phyloP scores from a whole-genome alignment of 2,329 filamentous ascomycete species.

The Aspergillus tamarii region DNA sequence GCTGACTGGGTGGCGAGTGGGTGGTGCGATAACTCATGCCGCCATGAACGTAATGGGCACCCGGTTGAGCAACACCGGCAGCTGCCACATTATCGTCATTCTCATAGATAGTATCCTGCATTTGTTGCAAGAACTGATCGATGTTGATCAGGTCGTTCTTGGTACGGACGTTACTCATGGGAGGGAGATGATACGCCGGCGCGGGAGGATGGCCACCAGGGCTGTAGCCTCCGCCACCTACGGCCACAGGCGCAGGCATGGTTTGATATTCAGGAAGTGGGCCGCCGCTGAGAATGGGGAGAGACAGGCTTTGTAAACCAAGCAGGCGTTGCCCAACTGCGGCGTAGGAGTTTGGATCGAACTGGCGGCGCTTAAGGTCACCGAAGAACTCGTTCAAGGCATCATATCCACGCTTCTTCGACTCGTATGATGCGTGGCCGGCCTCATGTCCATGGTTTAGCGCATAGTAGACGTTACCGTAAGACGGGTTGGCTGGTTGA shows the following conservation, averaged over 20 bases:
- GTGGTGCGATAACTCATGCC: slow-evolving; percentile 58
- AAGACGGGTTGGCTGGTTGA: slow-evolving; percentile 60
- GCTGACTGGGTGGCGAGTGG: slow-evolving; percentile 56
- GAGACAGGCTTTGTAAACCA: slow-evolving; percentile 71
- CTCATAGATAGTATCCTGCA: slow-evolving; percentile 95
- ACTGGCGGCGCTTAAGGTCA: slow-evolving; percentile 85
- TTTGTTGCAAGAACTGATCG: slow-evolving; percentile 92
- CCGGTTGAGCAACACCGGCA: slow-evolving; percentile 75
- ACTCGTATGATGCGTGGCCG: slow-evolving; percentile 65
- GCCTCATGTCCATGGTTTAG: slow-evolving; percentile 68
- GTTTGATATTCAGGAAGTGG: slow-evolving; percentile 57
- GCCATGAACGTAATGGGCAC: slow-evolving; percentile 65
- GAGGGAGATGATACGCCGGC: slow-evolving; percentile 81
- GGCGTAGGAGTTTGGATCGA: slow-evolving; percentile 86
- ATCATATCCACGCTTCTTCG: slow-evolving; percentile 82
- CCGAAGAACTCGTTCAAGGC: slow-evolving; percentile 93
- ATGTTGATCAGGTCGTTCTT: slow-evolving; percentile 94
- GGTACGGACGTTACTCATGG: slow-evolving; percentile 84
- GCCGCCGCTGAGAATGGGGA: slow-evolving; percentile 64
- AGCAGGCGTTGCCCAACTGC: slow-evolving; percentile 88
- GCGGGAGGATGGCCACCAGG: slow-evolving; percentile 65
- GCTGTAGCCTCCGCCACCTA: slow-evolving; percentile 58
- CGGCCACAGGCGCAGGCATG: slow-evolving; percentile 58
- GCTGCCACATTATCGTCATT: slow-evolving; percentile 80
- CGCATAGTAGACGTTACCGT: slow-evolving; percentile 78